phyloP scores from a whole-genome alignment of 768 basidiomycete species.

The Tylopilus rubrobrunneus region DNA sequence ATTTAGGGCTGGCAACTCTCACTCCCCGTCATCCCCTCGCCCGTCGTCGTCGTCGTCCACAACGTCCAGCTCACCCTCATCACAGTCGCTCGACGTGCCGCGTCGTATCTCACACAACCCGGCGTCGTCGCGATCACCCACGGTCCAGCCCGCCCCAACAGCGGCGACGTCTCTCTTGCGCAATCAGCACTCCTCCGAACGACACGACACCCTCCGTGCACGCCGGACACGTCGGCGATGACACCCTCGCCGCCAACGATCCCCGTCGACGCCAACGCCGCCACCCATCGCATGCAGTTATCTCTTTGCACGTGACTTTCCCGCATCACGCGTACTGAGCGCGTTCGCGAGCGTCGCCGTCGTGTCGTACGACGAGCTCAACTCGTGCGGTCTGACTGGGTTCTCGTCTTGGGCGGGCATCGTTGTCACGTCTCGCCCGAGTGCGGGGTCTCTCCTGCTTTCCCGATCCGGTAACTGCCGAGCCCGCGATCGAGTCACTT shows the following conservation, averaged over 20 bases:
- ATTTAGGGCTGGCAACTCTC: constrained; percentile 35
- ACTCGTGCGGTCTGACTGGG: not conserved
- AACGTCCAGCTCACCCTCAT: not conserved
- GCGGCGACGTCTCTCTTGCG: not conserved
- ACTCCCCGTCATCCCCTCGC: constrained; percentile 9
- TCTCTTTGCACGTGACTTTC: constrained; percentile 26
- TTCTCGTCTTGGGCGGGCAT: not conserved
- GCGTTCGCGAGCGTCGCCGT: constrained; percentile 1
- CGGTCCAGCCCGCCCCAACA: not conserved
- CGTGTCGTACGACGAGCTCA: constrained; percentile 4
- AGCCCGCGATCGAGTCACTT: constrained; percentile 6
- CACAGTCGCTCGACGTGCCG: not conserved
- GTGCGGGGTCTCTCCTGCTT: not conserved
- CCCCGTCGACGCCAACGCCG: not conserved
- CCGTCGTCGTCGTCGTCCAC: not conserved
- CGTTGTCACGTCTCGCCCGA: not conserved
- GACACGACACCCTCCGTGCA: not conserved
- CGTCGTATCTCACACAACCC: not conserved
- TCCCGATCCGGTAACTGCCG: constrained; percentile 21
- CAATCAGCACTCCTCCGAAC: constrained; percentile 3
- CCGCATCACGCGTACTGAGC: constrained; percentile 7
- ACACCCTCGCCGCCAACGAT: constrained; percentile 13
- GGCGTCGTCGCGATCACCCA: constrained; percentile 19
- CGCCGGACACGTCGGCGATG: constrained; percentile 5
- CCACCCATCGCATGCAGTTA: constrained; percentile 17